Conservation (phyloP, 129 eudicot genomes). For the Escallonia herrerae region DNA sequence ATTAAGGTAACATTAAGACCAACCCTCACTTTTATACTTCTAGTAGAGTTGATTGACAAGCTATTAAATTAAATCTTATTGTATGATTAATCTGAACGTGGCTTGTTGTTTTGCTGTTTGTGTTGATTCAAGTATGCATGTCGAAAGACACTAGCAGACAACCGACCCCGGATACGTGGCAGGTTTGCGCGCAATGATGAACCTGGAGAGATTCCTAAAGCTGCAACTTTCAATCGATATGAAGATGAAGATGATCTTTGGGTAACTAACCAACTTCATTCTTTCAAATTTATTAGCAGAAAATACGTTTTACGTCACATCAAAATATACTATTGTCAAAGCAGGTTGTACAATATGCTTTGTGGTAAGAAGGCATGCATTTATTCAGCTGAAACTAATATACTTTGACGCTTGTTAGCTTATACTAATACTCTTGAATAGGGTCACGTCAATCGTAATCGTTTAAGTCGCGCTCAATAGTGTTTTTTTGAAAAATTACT, state of each 20-base stretch:
- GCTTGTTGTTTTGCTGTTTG: neutral
- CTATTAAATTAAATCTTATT: neutral
- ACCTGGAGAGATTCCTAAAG: constrained; percentile 49
- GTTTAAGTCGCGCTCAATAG: neutral
- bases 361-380: too few relatives aligned
- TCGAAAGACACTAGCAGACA: constrained; percentile 90
- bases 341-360: too few relatives aligned
- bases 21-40: too few relatives aligned
- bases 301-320: too few relatives aligned
- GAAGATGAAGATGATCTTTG: constrained; percentile 76
- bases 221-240: constrained; percentile 36
- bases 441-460: constrained; percentile 10
- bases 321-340: too few relatives aligned
- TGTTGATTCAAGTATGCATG: constrained; percentile 59
- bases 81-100: constrained; percentile 2
- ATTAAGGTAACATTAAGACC: constrained; percentile 53
- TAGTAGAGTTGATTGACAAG: too few relatives aligned
- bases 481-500: too few relatives aligned
- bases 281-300: neutral
- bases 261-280: constrained; percentile 33
- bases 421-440: too few relatives aligned
- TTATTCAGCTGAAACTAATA: too few relatives aligned
- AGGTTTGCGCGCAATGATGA: constrained; percentile 90
- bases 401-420: constrained; percentile 18
- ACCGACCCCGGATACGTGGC: constrained; percentile 83